phyloP scores from a whole-genome alignment of 192 early-diverging fungal genomes.

The Coemansia sp. region DNA sequence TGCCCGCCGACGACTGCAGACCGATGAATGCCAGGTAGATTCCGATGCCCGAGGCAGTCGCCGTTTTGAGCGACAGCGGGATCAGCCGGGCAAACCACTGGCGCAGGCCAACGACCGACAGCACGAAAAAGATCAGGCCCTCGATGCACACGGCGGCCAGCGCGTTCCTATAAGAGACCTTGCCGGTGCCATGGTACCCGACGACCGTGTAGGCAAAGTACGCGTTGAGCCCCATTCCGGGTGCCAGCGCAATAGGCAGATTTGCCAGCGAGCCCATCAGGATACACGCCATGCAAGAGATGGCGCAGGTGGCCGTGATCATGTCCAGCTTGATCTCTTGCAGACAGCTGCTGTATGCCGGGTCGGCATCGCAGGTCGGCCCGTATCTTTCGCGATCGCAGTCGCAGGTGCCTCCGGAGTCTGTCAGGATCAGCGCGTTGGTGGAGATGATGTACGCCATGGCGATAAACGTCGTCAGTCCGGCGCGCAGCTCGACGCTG shows the following conservation, averaged over 20 bases:
- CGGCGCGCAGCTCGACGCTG: constrained; percentile 66
- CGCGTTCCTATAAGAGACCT: constrained; percentile 65
- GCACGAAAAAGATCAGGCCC: constrained; percentile 72
- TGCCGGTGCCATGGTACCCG: constrained; percentile 74
- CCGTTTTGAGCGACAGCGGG: constrained; percentile 68
- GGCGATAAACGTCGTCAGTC: constrained; percentile 65
- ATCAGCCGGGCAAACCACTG: constrained; percentile 75
- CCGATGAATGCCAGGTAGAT: constrained; percentile 78
- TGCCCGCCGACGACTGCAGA: constrained; percentile 74
- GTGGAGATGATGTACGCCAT: constrained; percentile 75
- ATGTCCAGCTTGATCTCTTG: constrained; percentile 64
- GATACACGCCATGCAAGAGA: constrained; percentile 62
- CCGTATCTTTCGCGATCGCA: constrained; percentile 58
- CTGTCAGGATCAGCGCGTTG: constrained; percentile 71
- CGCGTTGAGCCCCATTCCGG: constrained; percentile 80
- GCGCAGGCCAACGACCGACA: constrained; percentile 74
- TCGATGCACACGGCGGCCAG: constrained; percentile 78
- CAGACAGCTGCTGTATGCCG: constrained; percentile 63
- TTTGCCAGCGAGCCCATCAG: constrained; percentile 71
- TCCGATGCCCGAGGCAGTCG: constrained; percentile 73
- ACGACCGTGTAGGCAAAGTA: constrained; percentile 85
- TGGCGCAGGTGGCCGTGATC: constrained; percentile 70
- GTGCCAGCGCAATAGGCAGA: constrained; percentile 75
- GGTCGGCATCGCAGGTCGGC: constrained; percentile 57
- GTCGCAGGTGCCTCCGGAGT: constrained; percentile 76